A percentile compares a stretch with the other conserved stretches of the same genome.
Evolutionary conservation across 2,329 filamentous ascomycete genomes (phyloP).

Genomic region (Aspergillus alliaceus): DNA sequence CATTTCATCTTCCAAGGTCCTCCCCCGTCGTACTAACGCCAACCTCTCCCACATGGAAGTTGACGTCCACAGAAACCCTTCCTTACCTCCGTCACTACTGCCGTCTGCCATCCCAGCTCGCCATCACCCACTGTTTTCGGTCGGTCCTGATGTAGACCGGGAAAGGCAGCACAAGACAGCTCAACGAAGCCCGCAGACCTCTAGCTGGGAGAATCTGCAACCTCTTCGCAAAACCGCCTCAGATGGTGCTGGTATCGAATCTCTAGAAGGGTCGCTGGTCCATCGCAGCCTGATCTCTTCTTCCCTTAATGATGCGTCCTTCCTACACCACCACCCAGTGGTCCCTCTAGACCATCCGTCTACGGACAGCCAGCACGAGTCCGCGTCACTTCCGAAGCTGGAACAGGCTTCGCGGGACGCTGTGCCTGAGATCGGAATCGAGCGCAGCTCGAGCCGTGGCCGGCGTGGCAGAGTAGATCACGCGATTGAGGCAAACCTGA

Average conservation of each 20-base stretch:
- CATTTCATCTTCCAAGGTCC: conserved; percentile 30
- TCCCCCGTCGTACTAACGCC: conserved; percentile 27
- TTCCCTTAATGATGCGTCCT: conserved; percentile 27
- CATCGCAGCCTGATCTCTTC: conserved; percentile 28
- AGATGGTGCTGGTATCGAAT: conserved; percentile 24
- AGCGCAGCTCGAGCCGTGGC: conserved; percentile 44
- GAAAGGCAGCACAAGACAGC: conserved; percentile 21
- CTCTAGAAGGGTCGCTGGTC: conserved; percentile 20
- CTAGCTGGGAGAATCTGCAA: conserved; percentile 19
- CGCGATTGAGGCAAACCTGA: conserved; percentile 63
- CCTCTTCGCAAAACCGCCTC: conserved; percentile 23
- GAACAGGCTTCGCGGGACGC: conserved; percentile 22
- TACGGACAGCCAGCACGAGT: conserved; percentile 20
- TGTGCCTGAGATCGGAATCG: conserved; percentile 24
- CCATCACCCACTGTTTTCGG: conserved; percentile 27
- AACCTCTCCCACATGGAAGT: conserved; percentile 39
- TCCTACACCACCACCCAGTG: conserved; percentile 21
- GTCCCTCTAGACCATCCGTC: conserved; percentile 20
- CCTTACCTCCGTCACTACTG: conserved; percentile 30
- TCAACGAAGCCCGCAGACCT: conserved; percentile 18
- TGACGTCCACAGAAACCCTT: conserved; percentile 34
- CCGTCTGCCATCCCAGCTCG: conserved; percentile 20
- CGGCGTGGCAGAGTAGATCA: conserved; percentile 56
- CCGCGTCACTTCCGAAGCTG: conserved; percentile 20
- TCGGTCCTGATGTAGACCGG: conserved; percentile 26